Percentiles rank a stretch among this genome's conserved stretches.
phyloP scores from a whole-genome alignment of 1,284 basidiomycete genomes.

The Melampsora americana region DNA sequence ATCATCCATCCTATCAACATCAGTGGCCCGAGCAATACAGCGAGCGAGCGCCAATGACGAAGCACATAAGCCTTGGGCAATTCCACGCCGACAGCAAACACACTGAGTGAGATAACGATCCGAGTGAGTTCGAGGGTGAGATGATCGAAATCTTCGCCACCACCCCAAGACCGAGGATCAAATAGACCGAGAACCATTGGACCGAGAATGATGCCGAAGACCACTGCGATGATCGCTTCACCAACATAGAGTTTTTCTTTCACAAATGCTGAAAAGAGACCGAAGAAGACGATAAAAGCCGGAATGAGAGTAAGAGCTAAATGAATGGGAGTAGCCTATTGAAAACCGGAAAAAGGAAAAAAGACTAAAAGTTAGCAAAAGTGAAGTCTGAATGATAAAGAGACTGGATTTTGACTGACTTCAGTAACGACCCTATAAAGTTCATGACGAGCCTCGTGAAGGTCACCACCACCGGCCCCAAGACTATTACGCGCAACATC shows the following conservation, averaged over 20 bases:
- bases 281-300: slow-evolving; percentile 40
- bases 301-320: slow-evolving; percentile 32
- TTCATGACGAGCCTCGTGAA: slow-evolving; percentile 30
- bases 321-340: slow-evolving; percentile 19
- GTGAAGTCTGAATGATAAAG: not conserved
- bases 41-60: slow-evolving; percentile 81
- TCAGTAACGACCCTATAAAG: slow-evolving; percentile 27
- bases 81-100: slow-evolving; percentile 91
- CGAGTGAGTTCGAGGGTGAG: slow-evolving; percentile 73
- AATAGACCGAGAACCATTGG: slow-evolving; percentile 82
- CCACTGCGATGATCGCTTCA: slow-evolving; percentile 91
- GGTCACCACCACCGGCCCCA: slow-evolving; percentile 1
- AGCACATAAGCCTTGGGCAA: slow-evolving; percentile 68
- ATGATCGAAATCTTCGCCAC: slow-evolving; percentile 53
- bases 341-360: not conserved
- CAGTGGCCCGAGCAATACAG: slow-evolving; percentile 67
- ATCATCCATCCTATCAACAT: slow-evolving; percentile 52
- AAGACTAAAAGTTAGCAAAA: not conserved
- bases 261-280: slow-evolving; percentile 40
- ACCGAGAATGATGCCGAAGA: slow-evolving; percentile 87
- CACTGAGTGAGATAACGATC: slow-evolving; percentile 93
- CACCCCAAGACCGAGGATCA: slow-evolving; percentile 78
- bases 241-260: slow-evolving; percentile 71
- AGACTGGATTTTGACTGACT: not conserved
- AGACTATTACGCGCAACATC: slow-evolving; percentile 28